Evolutionary conservation across 2,329 filamentous ascomycete species (phyloP).

Genomic region (Aspergillus glaucus): DNA sequence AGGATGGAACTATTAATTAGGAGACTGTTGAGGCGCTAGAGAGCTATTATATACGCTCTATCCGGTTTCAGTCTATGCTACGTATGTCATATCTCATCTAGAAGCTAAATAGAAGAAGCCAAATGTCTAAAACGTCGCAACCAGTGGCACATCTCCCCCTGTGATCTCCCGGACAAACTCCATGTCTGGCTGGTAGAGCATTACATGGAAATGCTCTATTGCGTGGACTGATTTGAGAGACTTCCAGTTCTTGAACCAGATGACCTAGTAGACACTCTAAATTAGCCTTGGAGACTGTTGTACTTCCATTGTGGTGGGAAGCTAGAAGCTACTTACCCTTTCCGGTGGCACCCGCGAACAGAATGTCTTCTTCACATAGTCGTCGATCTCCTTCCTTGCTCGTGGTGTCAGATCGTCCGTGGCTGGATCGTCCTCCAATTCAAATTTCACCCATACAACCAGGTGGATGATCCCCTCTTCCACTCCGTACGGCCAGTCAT

Average conservation of each 20-base stretch:
- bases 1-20: not conserved
- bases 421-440: slow-evolving; percentile 61
- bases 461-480: slow-evolving; percentile 73
- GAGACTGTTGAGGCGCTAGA: not conserved
- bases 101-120: not conserved
- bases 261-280: slow-evolving; percentile 41
- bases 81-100: not conserved
- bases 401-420: slow-evolving; percentile 61
- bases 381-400: slow-evolving; percentile 60
- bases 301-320: not conserved
- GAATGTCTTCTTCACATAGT: slow-evolving; percentile 65
- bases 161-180: slow-evolving; percentile 66
- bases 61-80: not conserved
- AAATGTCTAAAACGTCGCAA: slow-evolving; percentile 34
- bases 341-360: slow-evolving; percentile 38
- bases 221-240: slow-evolving; percentile 77
- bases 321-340: slow-evolving; percentile 27
- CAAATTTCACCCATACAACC: slow-evolving; percentile 90
- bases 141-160: slow-evolving; percentile 63
- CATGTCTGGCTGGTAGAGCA: slow-evolving; percentile 71
- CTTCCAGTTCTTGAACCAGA: slow-evolving; percentile 94
- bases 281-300: slow-evolving; percentile 2
- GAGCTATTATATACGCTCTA: not conserved
- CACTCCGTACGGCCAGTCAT: slow-evolving; percentile 93
- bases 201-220: slow-evolving; percentile 91